Evolutionary conservation across 192 early-diverging fungal genomes (phyloP).

Genomic region (Coemansia sp.): DNA sequence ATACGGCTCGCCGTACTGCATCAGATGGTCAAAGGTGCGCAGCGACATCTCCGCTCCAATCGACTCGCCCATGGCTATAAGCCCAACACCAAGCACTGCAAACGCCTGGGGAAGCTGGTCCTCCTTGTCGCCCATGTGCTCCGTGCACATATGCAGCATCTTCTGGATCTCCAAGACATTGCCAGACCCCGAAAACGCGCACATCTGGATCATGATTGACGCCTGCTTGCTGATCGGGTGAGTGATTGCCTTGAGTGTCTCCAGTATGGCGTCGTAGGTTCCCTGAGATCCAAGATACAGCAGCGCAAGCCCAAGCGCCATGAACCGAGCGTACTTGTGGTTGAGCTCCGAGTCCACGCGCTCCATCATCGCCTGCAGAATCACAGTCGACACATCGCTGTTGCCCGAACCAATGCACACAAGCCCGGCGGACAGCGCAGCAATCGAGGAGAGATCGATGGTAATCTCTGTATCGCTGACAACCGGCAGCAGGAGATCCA

Average conservation of each 20-base stretch:
- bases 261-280: constrained; percentile 84
- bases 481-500: constrained; percentile 78
- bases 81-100: constrained; percentile 92
- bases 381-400: constrained; percentile 87
- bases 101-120: constrained; percentile 91
- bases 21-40: constrained; percentile 93
- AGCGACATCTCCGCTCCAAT: constrained; percentile 95
- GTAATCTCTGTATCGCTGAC: constrained; percentile 75
- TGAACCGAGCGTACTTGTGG: constrained; percentile 86
- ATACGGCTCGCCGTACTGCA: constrained; percentile 98
- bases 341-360: constrained; percentile 82
- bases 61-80: constrained; percentile 97
- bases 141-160: constrained; percentile 94
- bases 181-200: constrained; percentile 91
- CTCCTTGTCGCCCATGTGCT: constrained; percentile 86
- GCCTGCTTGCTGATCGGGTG: constrained; percentile 90
- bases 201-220: constrained; percentile 82
- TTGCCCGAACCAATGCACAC: constrained; percentile 90
- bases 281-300: constrained; percentile 92
- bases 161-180: constrained; percentile 96
- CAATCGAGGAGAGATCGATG: constrained; percentile 89
- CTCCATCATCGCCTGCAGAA: constrained; percentile 95
- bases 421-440: constrained; percentile 86
- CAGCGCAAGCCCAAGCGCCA: constrained; percentile 90
- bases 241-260: constrained; percentile 93